phyloP scores from a whole-genome alignment of 768 basidiomycete species.

The Russula brevipes region DNA sequence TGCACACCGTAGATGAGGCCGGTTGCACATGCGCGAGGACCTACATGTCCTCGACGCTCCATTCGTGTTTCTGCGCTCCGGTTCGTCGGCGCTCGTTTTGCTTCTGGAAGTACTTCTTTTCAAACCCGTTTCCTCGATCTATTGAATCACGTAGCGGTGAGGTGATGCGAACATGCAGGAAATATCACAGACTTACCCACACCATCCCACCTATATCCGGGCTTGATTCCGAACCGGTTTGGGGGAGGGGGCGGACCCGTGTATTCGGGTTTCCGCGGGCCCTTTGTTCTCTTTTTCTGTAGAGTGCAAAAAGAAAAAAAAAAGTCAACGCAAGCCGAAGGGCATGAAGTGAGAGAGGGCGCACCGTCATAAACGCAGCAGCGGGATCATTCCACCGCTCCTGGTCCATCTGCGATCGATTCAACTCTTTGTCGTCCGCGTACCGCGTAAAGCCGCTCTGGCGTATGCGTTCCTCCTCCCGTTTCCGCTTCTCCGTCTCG shows the following conservation, averaged over 20 bases:
- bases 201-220: constrained; percentile 97
- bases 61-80: constrained; percentile 69
- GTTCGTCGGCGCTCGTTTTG: constrained; percentile 69
- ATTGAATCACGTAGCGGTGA: constrained; percentile 10
- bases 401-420: constrained; percentile 74
- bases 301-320: not conserved
- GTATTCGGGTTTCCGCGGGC: constrained; percentile 79
- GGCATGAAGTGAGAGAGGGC: constrained; percentile 27
- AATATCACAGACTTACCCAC: constrained; percentile 59
- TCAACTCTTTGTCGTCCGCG: constrained; percentile 80
- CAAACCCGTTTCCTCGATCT: constrained; percentile 93
- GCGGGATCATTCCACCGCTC: constrained; percentile 98
- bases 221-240: constrained; percentile 92
- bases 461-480: constrained; percentile 64
- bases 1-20: not conserved
- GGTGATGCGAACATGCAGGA: not conserved
- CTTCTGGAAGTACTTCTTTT: constrained; percentile 85
- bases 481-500: constrained; percentile 60
- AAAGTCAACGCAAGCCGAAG: not conserved
- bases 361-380: constrained; percentile 83
- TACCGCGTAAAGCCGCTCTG: constrained; percentile 65
- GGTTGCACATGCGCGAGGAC: not conserved
- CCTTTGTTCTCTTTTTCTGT: constrained; percentile 72
- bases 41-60: constrained; percentile 94
- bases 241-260: constrained; percentile 83